These are phyloP conservation scores for Botrytis cinerea DNA, from an alignment of 2,329 filamentous ascomycete genomes.

Conservation along the genomic window DNA sequence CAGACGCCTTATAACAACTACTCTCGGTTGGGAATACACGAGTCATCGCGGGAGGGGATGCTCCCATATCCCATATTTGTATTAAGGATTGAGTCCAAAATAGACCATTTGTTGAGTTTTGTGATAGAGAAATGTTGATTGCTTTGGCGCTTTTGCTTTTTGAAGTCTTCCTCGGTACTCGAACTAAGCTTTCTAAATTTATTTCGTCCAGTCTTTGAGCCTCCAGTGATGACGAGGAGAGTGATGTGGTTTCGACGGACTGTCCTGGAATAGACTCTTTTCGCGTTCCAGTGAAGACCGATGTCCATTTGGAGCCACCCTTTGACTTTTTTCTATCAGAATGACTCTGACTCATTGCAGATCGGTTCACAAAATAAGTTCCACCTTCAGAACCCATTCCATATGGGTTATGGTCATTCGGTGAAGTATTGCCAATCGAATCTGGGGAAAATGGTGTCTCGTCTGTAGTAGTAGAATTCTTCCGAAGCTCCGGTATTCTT, in stretches of 20 bases:
- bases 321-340: conserved; percentile 23
- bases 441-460: conserved; percentile 30
- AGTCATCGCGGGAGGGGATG: conserved; percentile 43
- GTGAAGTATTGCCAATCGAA: conserved; percentile 23
- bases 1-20: conserved; percentile 45
- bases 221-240: conserved; percentile 43
- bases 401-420: conserved; percentile 7
- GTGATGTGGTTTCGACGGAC: conserved; percentile 44
- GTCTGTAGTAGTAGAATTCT: conserved; percentile 13
- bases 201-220: conserved; percentile 45
- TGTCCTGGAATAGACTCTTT: conserved; percentile 35
- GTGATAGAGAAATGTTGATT: conserved; percentile 44
- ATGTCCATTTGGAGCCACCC: conserved; percentile 42
- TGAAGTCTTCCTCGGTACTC: conserved; percentile 35
- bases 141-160: conserved; percentile 42
- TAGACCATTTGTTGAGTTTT: conserved; percentile 45
- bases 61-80: conserved; percentile 46
- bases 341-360: conserved; percentile 18
- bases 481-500: conserved; percentile 15
- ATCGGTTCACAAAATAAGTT: conserved; percentile 26
- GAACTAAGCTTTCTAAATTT: conserved; percentile 41
- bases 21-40: conserved; percentile 44
- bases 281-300: conserved; percentile 35
- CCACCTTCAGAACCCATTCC: conserved; percentile 25
- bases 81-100: conserved; percentile 46